Conservation (phyloP, 768 basidiomycete species). For the Paxillus involutus region DNA sequence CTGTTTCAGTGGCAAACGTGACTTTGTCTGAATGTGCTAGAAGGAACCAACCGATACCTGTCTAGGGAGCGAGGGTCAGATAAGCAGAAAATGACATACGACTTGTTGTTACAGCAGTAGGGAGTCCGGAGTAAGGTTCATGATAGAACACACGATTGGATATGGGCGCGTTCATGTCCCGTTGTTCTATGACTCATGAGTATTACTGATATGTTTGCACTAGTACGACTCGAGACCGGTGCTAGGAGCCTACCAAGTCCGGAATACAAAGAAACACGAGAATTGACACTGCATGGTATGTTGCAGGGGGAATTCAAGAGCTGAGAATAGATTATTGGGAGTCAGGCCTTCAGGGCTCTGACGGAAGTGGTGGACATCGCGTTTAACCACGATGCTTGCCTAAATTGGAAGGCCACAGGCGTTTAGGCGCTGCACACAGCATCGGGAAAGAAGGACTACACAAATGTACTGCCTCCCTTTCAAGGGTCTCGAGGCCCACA, state of each 20-base stretch:
- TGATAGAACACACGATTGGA: not conserved
- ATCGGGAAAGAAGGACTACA: slow-evolving; percentile 2
- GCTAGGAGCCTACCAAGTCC: not conserved
- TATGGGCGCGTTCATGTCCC: not conserved
- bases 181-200: not conserved
- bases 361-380: not conserved
- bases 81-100: not conserved
- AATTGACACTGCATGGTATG: not conserved
- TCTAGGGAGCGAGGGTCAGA: not conserved
- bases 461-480: slow-evolving; percentile 15
- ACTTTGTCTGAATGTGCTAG: not conserved
- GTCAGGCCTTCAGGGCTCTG: not conserved
- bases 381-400: slow-evolving; percentile 6
- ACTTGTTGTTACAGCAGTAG: not conserved
- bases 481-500: not conserved
- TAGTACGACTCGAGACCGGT: not conserved
- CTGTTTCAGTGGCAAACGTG: not conserved
- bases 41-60: slow-evolving; percentile 3
- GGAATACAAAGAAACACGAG: not conserved
- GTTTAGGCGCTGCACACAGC: slow-evolving; percentile 10
- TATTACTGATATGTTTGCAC: not conserved
- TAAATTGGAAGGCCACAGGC: slow-evolving; percentile 8
- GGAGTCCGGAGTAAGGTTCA: not conserved
- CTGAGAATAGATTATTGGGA: not conserved
- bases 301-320: not conserved